Percentiles rank a stretch among this genome's conserved stretches.
Conservation (phyloP, 495 filamentous ascomycete species). For the Cercophora newfieldiana region DNA sequence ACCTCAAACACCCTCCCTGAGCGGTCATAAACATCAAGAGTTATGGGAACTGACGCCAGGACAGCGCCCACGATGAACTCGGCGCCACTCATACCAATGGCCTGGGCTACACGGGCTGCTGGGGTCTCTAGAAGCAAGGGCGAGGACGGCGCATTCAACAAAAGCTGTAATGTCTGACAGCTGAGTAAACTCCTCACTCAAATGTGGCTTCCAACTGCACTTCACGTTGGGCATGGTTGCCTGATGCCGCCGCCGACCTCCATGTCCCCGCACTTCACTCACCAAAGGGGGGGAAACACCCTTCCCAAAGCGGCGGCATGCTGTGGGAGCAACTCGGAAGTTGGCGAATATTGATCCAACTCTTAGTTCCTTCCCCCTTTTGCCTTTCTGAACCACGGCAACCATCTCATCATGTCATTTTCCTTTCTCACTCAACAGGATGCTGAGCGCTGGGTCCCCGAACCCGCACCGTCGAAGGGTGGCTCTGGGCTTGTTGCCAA, state of each 20-base stretch:
- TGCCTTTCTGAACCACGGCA: neutral
- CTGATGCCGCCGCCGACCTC: no score
- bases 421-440: neutral
- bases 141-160: neutral
- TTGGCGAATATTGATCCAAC: neutral
- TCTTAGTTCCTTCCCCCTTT: neutral
- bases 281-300: no score
- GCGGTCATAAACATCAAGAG: neutral
- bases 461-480: slow-evolving; percentile 9
- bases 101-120: neutral
- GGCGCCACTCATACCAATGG: slow-evolving; percentile 5
- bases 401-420: neutral
- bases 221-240: no score
- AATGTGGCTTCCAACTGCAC: no score
- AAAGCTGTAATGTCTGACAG: neutral
- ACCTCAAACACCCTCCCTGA: slow-evolving; percentile 1
- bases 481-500: slow-evolving; percentile 7
- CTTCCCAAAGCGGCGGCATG: no score
- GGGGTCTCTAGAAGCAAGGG: neutral
- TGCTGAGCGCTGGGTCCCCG: neutral
- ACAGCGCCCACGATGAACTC: slow-evolving; percentile 13
- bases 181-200: no score
- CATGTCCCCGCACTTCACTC: no score
- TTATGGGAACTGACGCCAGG: slow-evolving; percentile 2
- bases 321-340: no score